Percentiles rank a stretch among this genome's conserved stretches.
Evolutionary conservation across 2,329 filamentous ascomycete genomes (phyloP).

Genomic region (Aspergillus hortae): DNA sequence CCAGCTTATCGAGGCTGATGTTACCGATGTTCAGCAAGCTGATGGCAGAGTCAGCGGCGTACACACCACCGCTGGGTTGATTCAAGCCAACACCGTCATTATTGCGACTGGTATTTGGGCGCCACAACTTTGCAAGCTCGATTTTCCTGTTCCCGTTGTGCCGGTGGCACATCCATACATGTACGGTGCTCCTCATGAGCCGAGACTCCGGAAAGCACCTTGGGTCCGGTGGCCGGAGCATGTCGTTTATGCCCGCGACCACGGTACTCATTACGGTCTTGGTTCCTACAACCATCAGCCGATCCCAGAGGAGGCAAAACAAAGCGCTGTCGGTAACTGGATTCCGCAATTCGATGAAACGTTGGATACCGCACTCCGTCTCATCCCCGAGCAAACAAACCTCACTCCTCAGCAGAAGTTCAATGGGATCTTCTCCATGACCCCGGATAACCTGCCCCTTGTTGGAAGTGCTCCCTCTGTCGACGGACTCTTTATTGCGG

Average conservation of each 20-base stretch:
- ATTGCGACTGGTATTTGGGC: constrained; percentile 33
- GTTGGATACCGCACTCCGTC: constrained; percentile 15
- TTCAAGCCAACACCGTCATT: constrained; percentile 17
- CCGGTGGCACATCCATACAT: constrained; percentile 37
- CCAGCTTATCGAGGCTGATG: constrained; percentile 19
- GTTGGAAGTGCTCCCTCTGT: constrained; percentile 23
- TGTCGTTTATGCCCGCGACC: constrained; percentile 34
- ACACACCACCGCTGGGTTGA: constrained; percentile 13
- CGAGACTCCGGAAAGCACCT: constrained; percentile 19
- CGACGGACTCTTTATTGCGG: constrained; percentile 27
- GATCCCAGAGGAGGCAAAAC: constrained; percentile 14
- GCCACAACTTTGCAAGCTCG: constrained; percentile 13
- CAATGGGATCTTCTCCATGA: constrained; percentile 34
- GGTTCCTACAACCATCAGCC: constrained; percentile 33
- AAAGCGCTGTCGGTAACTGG: constrained; percentile 21
- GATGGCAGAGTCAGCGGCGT: constrained; percentile 16
- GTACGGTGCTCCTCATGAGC: constrained; percentile 19
- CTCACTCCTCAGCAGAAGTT: constrained; percentile 18
- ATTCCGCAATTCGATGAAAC: constrained; percentile 19
- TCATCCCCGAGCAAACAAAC: constrained; percentile 17
- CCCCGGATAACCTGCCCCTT: constrained; percentile 33
- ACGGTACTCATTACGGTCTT: constrained; percentile 30
- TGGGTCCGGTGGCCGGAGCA: constrained; percentile 36
- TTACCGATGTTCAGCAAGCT: constrained; percentile 15
- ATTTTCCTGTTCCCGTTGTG: constrained; percentile 28